Evolutionary conservation across 805 yeast species (phyloP).

Genomic region (Spathaspora arborariae): DNA sequence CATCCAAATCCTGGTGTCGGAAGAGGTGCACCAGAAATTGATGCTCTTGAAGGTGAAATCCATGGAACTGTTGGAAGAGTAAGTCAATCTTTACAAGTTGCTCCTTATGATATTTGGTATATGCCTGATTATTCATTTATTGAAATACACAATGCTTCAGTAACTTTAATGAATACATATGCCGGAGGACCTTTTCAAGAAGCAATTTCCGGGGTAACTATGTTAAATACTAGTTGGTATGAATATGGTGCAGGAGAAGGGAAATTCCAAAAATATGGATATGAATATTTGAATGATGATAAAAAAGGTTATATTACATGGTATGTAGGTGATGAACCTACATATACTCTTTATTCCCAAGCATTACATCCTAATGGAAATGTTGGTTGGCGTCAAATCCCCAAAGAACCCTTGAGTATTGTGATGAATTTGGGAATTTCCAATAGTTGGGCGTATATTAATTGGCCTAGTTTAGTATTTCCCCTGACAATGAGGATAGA

Average conservation of each 20-base stretch:
- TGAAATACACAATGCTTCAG: conserved; percentile 61
- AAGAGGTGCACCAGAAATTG: conserved; percentile 95
- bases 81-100: conserved; percentile 86
- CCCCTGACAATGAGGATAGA: conserved; percentile 74
- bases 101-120: conserved; percentile 96
- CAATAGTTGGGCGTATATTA: conserved; percentile 85
- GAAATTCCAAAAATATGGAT: conserved; percentile 67
- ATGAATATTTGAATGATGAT: conserved; percentile 70
- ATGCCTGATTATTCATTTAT: conserved; percentile 79
- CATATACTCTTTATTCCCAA: conserved; percentile 62
- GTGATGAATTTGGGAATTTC: conserved; percentile 84
- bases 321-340: conserved; percentile 75
- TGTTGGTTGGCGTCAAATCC: conserved; percentile 69
- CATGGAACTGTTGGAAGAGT: conserved; percentile 64
- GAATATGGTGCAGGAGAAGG: conserved; percentile 50
- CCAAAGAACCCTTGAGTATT: conserved; percentile 89
- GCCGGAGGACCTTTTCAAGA: conserved; percentile 92
- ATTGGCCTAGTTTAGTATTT: conserved; percentile 75
- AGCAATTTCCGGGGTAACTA: conserved; percentile 78
- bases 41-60: conserved; percentile 80
- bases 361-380: conserved; percentile 88
- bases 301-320: conserved; percentile 72
- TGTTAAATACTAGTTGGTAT: conserved; percentile 78
- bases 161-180: conserved; percentile 81
- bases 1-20: conserved; percentile 89